Evolutionary conservation across 2,329 filamentous ascomycete genomes (phyloP), one percentile per base, ranked within the genome.

Genomic region (Penicillium rolfsii): DNA sequence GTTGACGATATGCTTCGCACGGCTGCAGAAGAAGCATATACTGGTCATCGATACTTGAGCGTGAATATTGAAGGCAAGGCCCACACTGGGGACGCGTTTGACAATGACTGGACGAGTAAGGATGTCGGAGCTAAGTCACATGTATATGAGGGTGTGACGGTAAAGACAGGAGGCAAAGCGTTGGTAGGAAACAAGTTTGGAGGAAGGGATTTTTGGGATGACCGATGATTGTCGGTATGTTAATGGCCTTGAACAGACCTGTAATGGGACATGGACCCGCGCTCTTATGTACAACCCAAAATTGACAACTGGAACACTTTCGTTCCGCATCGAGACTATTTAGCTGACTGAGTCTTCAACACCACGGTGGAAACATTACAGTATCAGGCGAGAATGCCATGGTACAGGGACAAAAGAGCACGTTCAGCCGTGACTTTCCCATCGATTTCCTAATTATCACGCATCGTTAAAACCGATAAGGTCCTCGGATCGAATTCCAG

Each of bases 351-450:
- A 22, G 19, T 22, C 19, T 22, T 1, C 19, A 22, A 22, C 19
- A 1, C 19, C 19, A 22, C 19, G 19, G 1, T 30, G 30, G 30
- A 33, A 33, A 33, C 30, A 33, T 36, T 30, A 52, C 49, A n/a
- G 12, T 52, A 52, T 24, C 19, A 30, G 19, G 49, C n/a, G 49
- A 38, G 49, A 52, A 38, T 52, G 49, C 30, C 49, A 52, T 30
- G 49, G 49, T 38, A 38, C 38, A 30, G 30, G 3, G 49, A 52
- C 9, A 52, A 52, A 24, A 52, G 0, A 52, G 30, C 49, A 52
- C 49, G 49, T n/a, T 24, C 16, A 52, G 24, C 7, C 49, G 7
- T 52, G 30, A 52, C 49, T 38, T 52, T 52, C 38, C 49, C 49
- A 52, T 38, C 1, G 49, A 52, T 30, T n/a, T 30, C 49, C 30